Evolutionary conservation across 202 grass and related monocot species (phyloP).

Genomic region (Setaria viridis): DNA sequence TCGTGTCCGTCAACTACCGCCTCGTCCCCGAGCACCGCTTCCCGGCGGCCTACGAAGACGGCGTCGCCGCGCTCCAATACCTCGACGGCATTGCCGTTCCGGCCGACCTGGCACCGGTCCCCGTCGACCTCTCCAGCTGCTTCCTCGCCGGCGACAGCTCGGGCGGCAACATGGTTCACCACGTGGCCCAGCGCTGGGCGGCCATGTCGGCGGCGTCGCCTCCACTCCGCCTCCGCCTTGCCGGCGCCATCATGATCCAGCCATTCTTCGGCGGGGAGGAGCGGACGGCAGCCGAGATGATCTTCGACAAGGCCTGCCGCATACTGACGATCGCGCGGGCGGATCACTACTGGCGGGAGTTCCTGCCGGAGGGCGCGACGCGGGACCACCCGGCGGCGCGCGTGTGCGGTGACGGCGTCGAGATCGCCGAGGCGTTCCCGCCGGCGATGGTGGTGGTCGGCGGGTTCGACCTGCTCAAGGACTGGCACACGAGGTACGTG

Average conservation of each 20-base stretch:
- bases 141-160: conserved; percentile 5
- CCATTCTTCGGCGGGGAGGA: conserved; percentile 66
- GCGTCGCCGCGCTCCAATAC: conserved; percentile 46
- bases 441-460: conserved; percentile 59
- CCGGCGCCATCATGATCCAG: conserved; percentile 48
- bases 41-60: conserved; percentile 60
- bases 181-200: conserved; percentile 60
- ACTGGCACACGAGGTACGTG: conserved; percentile 64
- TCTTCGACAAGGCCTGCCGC: conserved; percentile 27
- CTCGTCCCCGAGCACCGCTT: conserved; percentile 55
- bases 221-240: neutral
- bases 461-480: conserved; percentile 60
- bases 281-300: conserved; percentile 46
- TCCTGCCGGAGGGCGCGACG: conserved; percentile 55
- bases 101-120: neutral
- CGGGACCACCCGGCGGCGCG: conserved; percentile 60
- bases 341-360: conserved; percentile 55
- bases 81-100: conserved; percentile 13
- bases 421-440: conserved; percentile 46
- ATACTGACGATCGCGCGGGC: conserved; percentile 30
- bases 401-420: conserved; percentile 35
- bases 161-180: conserved; percentile 25
- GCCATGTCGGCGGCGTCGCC: neutral
- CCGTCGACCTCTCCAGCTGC: conserved; percentile 42
- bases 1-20: conserved; percentile 67